Evolutionary conservation across 345 rosid species (phyloP).

Genomic region (Erysimum cheiranthoides): DNA sequence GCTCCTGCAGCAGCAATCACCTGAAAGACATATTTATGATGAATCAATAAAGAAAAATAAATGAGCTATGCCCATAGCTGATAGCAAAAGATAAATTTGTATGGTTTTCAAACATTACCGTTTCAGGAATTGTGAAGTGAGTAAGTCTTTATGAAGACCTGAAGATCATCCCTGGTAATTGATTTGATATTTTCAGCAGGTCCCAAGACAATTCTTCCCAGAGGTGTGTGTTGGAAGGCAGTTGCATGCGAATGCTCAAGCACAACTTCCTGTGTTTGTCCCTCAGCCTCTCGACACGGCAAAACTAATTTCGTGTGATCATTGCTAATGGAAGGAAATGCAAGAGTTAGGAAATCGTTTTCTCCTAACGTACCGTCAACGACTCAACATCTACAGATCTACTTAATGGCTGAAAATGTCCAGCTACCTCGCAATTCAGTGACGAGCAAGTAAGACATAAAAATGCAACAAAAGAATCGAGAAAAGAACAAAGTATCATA

Average conservation of each 20-base stretch:
- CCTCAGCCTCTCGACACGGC: slow-evolving; percentile 63
- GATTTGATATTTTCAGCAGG: slow-evolving; percentile 79
- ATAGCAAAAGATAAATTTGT: background rate
- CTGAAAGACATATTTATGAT: slow-evolving; percentile 48
- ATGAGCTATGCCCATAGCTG: background rate
- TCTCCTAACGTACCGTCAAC: background rate
- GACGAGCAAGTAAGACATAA: background rate
- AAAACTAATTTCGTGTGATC: background rate
- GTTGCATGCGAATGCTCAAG: slow-evolving; percentile 93
- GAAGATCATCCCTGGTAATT: slow-evolving; percentile 74
- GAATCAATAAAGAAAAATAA: background rate
- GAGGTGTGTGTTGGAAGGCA: slow-evolving; percentile 85
- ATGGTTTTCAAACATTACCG: slow-evolving; percentile 52
- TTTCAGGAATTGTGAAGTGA: slow-evolving; percentile 94
- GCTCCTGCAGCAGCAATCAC: slow-evolving; percentile 95
- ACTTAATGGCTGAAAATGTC: too few species aligned
- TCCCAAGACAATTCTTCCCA: slow-evolving; percentile 92
- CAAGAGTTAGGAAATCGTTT: background rate
- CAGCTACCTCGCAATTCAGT: too few species aligned
- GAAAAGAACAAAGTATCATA: slow-evolving; percentile 8
- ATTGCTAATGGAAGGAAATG: background rate
- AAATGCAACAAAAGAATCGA: background rate
- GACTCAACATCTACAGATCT: too few species aligned
- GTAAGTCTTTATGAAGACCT: slow-evolving; percentile 75
- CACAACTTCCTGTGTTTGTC: slow-evolving; percentile 89